Percentiles rank a stretch among this genome's conserved stretches.
Evolutionary conservation across 2,329 filamentous ascomycete species (phyloP).

Genomic region (Aspergillus quadricinctus): DNA sequence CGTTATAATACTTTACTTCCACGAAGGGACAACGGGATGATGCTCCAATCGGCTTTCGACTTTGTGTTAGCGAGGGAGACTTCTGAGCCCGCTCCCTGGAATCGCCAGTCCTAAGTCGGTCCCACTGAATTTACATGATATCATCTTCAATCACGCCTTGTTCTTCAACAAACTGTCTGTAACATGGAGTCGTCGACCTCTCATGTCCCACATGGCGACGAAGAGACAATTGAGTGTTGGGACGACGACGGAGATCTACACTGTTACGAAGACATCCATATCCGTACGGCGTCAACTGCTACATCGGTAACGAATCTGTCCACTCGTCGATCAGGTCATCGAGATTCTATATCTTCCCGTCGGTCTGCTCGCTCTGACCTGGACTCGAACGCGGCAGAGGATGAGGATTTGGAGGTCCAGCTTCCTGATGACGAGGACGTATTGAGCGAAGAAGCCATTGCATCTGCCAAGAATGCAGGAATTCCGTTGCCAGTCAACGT

Average conservation of each 20-base stretch:
- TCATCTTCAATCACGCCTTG: not conserved
- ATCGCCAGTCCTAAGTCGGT: not conserved
- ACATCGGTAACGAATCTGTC: slow-evolving; percentile 44
- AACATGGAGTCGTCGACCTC: slow-evolving; percentile 38
- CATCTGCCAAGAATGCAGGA: slow-evolving; percentile 79
- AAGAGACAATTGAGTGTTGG: slow-evolving; percentile 45
- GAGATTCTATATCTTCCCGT: slow-evolving; percentile 78
- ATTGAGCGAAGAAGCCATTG: slow-evolving; percentile 79
- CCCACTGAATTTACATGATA: not conserved
- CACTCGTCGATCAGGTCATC: slow-evolving; percentile 45
- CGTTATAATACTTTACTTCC: not conserved
- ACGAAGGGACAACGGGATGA: slow-evolving; percentile 22
- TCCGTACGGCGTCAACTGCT: slow-evolving; percentile 42
- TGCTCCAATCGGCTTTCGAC: slow-evolving; percentile 16
- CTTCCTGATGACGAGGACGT: slow-evolving; percentile 80
- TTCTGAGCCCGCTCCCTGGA: slow-evolving; percentile 16
- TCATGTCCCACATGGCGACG: slow-evolving; percentile 29
- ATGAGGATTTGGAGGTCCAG: slow-evolving; percentile 85
- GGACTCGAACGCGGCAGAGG: slow-evolving; percentile 64
- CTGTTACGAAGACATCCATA: slow-evolving; percentile 43
- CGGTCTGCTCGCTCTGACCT: slow-evolving; percentile 78
- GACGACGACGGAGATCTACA: slow-evolving; percentile 48
- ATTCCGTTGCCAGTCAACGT: slow-evolving; percentile 87
- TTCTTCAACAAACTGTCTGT: slow-evolving; percentile 1
- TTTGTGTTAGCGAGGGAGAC: slow-evolving; percentile 18